Evolutionary conservation across 495 filamentous ascomycete genomes (phyloP), one percentile per base, ranked within the genome.

Genomic region (Cercophora newfieldiana): DNA sequence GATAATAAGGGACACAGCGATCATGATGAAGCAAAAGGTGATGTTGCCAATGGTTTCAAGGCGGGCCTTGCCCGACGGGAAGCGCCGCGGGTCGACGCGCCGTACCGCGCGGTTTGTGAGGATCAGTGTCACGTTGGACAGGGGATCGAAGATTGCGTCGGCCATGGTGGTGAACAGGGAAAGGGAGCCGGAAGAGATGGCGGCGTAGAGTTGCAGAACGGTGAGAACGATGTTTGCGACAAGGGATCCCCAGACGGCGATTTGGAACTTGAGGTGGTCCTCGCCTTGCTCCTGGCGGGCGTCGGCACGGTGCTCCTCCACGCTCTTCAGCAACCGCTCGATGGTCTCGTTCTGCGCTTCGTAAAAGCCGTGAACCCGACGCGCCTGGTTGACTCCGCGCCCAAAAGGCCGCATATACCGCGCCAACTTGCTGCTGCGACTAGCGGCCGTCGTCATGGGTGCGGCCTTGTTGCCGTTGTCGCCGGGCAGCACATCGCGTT

Each of bases 131-230:
- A 97, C 71, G 77, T 97, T 98, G 73, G 90, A 93, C 75, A 96
- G 71, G 18, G 96, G 96, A 75, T 99, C 95, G 80, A 99, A 99
- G 68, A 99, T 84, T 25, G 94, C 89, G 77, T 99, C 95, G 33
- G 94, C 95, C 91, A 97, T 97, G 59, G 96, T 99, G 7, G 95
- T 97, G 82, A 98, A 97, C 57, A 99, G 87, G 5, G 94, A 97
- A 47, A 98, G 85, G 6, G 93, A 97, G 22, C 89, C 87, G 1
- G 93, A 96, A 0, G 91, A 88, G 31, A 90, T 85, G 58, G 95
- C 95, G 30, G 88, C 95, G 78, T 97, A 99, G 47, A 97, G 78
- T 71, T 99, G 95, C 3, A 99, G 81, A 7, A 84, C 78, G 7
- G 92, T 86, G 3, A 99, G 83, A 37, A 90, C 58, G 31, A 97